Evolutionary conservation across 805 yeast species (phyloP).

Genomic region (Candida nitratophila): DNA sequence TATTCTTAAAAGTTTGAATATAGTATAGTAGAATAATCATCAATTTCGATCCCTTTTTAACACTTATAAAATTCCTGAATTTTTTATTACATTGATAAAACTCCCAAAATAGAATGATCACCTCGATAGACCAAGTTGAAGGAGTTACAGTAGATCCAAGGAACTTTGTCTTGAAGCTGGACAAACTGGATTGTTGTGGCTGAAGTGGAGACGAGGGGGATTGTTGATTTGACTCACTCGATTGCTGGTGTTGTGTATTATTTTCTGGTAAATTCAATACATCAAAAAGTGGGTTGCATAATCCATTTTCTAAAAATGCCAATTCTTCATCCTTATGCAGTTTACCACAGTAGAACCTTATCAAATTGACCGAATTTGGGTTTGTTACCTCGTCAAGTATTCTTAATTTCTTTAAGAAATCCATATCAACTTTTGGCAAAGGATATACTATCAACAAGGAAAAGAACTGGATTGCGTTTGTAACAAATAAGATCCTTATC

Average conservation of each 20-base stretch:
- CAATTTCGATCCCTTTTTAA: conserved; percentile 42
- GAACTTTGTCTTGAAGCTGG: neutral
- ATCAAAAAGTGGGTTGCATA: conserved; percentile 38
- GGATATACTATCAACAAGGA: conserved; percentile 58
- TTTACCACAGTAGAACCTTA: conserved; percentile 44
- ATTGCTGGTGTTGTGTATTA: neutral
- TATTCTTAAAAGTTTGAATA: conserved; percentile 40
- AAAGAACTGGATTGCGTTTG: conserved; percentile 55
- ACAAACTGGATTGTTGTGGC: neutral
- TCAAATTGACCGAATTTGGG: conserved; percentile 37
- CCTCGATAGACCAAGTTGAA: conserved; percentile 46
- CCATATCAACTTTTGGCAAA: conserved; percentile 39
- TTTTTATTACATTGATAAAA: conserved; percentile 62
- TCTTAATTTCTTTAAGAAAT: conserved; percentile 28
- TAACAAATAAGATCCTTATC: conserved; percentile 39
- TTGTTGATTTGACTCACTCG: neutral
- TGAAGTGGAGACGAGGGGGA: neutral
- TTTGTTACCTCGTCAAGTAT: conserved; percentile 15
- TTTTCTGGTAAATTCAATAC: conserved; percentile 26
- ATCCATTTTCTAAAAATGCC: conserved; percentile 37
- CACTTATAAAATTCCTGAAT: conserved; percentile 39
- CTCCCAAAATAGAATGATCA: conserved; percentile 68
- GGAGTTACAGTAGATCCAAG: conserved; percentile 2
- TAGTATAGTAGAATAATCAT: conserved; percentile 50
- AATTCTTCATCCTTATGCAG: conserved; percentile 51